Conservation (phyloP, 192 early-diverging fungal species). For the Coemansia sp. region DNA sequence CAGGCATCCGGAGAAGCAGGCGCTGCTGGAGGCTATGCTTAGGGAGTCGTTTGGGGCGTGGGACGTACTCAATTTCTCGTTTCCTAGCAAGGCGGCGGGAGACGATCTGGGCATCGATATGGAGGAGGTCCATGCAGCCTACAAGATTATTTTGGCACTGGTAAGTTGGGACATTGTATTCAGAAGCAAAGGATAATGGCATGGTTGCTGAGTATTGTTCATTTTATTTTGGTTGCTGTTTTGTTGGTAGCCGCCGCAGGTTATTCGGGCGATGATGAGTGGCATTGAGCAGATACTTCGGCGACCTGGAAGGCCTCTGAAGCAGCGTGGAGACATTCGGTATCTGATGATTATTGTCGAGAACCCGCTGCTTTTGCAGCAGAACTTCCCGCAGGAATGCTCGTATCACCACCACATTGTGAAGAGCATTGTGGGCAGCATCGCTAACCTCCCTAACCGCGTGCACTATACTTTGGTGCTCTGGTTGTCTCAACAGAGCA, state of each 20-base stretch:
- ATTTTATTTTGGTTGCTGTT: neutral
- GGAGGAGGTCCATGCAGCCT: slow-evolving; percentile 63
- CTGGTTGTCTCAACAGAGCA: slow-evolving; percentile 71
- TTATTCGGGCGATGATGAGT: slow-evolving; percentile 73
- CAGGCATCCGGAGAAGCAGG: slow-evolving; percentile 39
- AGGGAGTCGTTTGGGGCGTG: slow-evolving; percentile 58
- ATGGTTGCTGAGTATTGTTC: neutral
- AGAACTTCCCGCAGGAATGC: slow-evolving; percentile 72
- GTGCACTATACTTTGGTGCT: slow-evolving; percentile 85
- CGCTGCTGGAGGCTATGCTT: slow-evolving; percentile 48
- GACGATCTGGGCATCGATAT: slow-evolving; percentile 62
- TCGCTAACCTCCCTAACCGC: slow-evolving; percentile 79
- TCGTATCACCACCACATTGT: slow-evolving; percentile 83
- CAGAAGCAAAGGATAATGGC: neutral
- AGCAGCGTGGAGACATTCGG: slow-evolving; percentile 61
- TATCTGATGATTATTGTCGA: slow-evolving; percentile 86
- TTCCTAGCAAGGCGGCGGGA: slow-evolving; percentile 50
- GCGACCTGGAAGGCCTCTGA: slow-evolving; percentile 56
- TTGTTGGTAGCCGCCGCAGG: slow-evolving; percentile 48
- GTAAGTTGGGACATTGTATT: neutral
- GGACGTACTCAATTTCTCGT: slow-evolving; percentile 64
- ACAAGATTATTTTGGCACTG: slow-evolving; percentile 60
- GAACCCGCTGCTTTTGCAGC: slow-evolving; percentile 79
- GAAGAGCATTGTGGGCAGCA: slow-evolving; percentile 74
- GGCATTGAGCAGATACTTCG: slow-evolving; percentile 69